Percentiles rank a stretch among this genome's conserved stretches.
These are phyloP conservation scores for Begonia peltatifolia DNA, from an alignment of 306 rosid species.

Conservation along the genomic window DNA sequence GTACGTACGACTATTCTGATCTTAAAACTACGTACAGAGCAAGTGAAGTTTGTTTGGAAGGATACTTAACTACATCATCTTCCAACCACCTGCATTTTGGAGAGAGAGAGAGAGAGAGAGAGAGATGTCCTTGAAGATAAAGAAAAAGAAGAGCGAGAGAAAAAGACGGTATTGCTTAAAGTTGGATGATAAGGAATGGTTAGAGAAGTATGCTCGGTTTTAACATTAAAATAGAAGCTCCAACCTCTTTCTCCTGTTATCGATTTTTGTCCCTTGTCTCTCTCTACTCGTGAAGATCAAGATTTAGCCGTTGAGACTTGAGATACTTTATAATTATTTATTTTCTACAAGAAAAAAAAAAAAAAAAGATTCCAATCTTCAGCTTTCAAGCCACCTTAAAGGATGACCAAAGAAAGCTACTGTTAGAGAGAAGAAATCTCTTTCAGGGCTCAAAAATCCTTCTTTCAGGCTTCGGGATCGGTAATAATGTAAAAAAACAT, in stretches of 20 bases:
- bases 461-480: too few relatives aligned
- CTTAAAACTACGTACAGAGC: constrained; percentile 30
- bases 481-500: too few relatives aligned
- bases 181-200: constrained; percentile 7
- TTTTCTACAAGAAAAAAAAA: too few relatives aligned
- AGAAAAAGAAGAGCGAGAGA: constrained; percentile 28
- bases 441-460: too few relatives aligned
- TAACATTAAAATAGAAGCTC: constrained; percentile 54
- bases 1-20: too few relatives aligned
- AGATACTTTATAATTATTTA: too few relatives aligned
- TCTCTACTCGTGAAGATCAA: constrained; percentile 5
- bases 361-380: background rate
- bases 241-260: constrained; percentile 6
- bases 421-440: too few relatives aligned
- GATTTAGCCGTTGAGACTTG: constrained; percentile 29
- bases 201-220: constrained; percentile 15
- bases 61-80: constrained; percentile 33
- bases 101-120: constrained; percentile 21
- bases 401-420: background rate
- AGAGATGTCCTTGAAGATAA: constrained; percentile 61
- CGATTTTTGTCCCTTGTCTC: constrained; percentile 10
- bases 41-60: constrained; percentile 42
- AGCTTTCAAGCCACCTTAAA: background rate
- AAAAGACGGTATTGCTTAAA: constrained; percentile 42
- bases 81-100: constrained; percentile 28